Conservation (phyloP, 257 asterid genomes). For the Cinchona pubescens region DNA sequence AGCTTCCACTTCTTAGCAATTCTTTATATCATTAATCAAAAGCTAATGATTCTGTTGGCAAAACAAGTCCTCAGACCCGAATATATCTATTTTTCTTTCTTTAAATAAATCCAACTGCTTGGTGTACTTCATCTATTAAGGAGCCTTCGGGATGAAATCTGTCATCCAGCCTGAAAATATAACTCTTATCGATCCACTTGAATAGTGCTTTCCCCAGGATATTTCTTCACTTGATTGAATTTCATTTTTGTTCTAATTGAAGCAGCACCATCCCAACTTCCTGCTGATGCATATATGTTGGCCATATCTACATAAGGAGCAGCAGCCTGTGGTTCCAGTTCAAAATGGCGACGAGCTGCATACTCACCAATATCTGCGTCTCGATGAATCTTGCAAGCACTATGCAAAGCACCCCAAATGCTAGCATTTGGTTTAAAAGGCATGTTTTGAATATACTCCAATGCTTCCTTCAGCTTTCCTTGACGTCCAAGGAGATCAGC, state of each 20-base stretch:
- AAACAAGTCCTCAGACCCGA: neutral
- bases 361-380: conserved; percentile 50
- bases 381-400: conserved; percentile 58
- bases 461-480: conserved; percentile 59
- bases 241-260: conserved; percentile 42
- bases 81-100: conserved; percentile 33
- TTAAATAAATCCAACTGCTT: conserved; percentile 42
- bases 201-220: conserved; percentile 57
- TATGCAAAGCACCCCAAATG: conserved; percentile 62
- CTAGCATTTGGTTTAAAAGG: conserved; percentile 60
- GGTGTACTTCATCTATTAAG: conserved; percentile 34
- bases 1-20: too few species aligned
- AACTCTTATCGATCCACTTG: conserved; percentile 47
- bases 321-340: conserved; percentile 51
- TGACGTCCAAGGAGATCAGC: conserved; percentile 58
- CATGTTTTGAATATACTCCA: conserved; percentile 45
- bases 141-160: conserved; percentile 40
- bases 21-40: too few species aligned
- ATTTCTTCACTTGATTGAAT: conserved; percentile 45
- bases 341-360: conserved; percentile 45
- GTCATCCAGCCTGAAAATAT: conserved; percentile 56
- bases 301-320: conserved; percentile 79
- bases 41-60: too few species aligned
- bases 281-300: conserved; percentile 53
- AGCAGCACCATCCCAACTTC: conserved; percentile 56